Evolutionary conservation across 345 rosid species (phyloP).

Genomic region (Pugionium dolabratum): DNA sequence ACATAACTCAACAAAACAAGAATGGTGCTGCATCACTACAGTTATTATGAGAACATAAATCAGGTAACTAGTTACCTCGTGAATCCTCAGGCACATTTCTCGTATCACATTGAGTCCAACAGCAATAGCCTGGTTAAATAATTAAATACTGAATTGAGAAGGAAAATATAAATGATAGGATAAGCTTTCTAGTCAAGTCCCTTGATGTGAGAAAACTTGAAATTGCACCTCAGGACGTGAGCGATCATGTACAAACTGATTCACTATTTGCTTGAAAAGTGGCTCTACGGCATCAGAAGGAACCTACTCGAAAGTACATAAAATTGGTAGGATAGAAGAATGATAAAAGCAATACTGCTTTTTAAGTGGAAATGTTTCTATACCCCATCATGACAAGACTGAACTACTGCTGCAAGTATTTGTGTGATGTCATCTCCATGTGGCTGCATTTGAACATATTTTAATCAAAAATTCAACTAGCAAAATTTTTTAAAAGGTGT

Average conservation of each 20-base stretch:
- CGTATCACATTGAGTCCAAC: conserved; percentile 87
- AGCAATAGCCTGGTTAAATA: conserved; percentile 68
- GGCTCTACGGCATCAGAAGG: conserved; percentile 99
- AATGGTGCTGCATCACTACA: neutral
- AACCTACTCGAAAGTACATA: conserved; percentile 50
- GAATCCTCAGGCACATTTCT: conserved; percentile 93
- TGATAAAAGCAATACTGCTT: conserved; percentile 5
- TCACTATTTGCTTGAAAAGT: conserved; percentile 85
- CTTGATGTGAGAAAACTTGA: conserved; percentile 13
- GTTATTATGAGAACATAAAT: neutral
- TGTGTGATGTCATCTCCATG: conserved; percentile 87
- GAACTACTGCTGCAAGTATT: conserved; percentile 94
- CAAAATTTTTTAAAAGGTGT: neutral
- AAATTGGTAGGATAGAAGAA: conserved; percentile 2
- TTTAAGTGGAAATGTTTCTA: conserved; percentile 27
- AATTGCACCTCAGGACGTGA: conserved; percentile 85
- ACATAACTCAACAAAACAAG: conserved; percentile 9
- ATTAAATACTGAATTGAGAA: conserved; percentile 13
- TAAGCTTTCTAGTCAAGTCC: conserved; percentile 10
- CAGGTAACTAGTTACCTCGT: conserved; percentile 56
- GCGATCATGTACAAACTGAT: conserved; percentile 86
- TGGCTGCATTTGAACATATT: conserved; percentile 59
- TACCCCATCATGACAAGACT: conserved; percentile 98
- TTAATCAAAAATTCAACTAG: conserved; percentile 18
- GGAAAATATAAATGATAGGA: neutral